Evolutionary conservation across 2,329 filamentous ascomycete genomes (phyloP).

Genomic region (Fusarium pseudoanthophilum): DNA sequence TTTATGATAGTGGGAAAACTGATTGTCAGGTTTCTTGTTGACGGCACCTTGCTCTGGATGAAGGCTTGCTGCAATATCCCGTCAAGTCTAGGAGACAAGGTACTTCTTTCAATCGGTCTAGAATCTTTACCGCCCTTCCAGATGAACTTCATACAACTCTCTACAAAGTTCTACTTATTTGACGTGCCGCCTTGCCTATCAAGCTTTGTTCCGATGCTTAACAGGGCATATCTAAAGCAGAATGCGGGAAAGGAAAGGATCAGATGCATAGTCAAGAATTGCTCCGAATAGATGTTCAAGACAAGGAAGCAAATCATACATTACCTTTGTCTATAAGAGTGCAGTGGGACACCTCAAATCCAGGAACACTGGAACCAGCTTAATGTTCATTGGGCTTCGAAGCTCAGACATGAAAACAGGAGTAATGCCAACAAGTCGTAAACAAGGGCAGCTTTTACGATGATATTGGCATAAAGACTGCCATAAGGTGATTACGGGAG

Average conservation of each 20-base stretch:
- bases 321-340: no score
- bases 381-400: not conserved
- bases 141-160: not conserved
- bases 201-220: not conserved
- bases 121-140: not conserved
- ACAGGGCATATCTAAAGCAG: not conserved
- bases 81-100: not conserved
- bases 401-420: not conserved
- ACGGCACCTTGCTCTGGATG: conserved; percentile 12
- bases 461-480: not conserved
- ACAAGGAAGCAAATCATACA: not conserved
- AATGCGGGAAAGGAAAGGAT: not conserved
- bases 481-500: no score
- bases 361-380: not conserved
- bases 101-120: not conserved
- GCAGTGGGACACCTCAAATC: not conserved
- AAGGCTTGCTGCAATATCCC: conserved; percentile 6
- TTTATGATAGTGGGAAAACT: not conserved
- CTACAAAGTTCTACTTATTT: not conserved
- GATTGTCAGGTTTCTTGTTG: not conserved
- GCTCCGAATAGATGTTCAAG: not conserved
- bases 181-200: not conserved
- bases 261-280: not conserved
- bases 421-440: not conserved
- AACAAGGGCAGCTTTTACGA: not conserved